Evolutionary conservation across 139 green algal species (phyloP), one percentile per base, ranked within the genome.

Genomic region (Chlamydomonas schloesseri): DNA sequence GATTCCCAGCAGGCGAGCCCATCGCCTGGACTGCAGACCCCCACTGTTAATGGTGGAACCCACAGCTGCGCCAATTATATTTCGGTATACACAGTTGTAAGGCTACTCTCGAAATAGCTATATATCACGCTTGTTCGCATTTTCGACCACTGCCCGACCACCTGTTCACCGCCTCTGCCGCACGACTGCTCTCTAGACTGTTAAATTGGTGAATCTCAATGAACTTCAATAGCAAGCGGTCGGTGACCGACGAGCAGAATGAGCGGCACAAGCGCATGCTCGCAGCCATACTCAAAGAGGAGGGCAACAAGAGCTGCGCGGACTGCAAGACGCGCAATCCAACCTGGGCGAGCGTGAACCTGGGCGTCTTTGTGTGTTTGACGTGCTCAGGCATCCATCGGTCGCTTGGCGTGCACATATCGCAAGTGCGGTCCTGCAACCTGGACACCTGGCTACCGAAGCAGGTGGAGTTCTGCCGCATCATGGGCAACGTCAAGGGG

Each of bases 381-480:
- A 97, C 96, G 50, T 99, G 97, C 93, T 96, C 93, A 21, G 94
- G 96, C 33, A 92, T 98, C 37, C 96, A 98, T 81, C 92, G 97
- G 62, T 96, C 93, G 31, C 88, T 99, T 37, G 97, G 97, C 23
- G 95, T 98, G 50, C 96, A 99, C 92, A 94, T 96, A 73, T 97
- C 91, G 65, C 96, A 98, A 84, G 96, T 98, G 26, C 91, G 95
- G 34, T 97, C 93, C 28, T 97, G 93, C 87, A 98, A 94, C 74
- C 81, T 98, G 83, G 97, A 99, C 91, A 99, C 96, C 26, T 98
- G 96, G 96, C 92, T 99, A 34, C 97, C 97, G 26, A 93, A 96
- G 72, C 96, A 99, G 83, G 94, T 98, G n/a, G 95, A 94, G 20
- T 98, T 97, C 88, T 91, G 96, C 46, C 78, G 90, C n/a, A 78